A percentile compares a stretch with the other conserved stretches of the same genome.
Conservation (phyloP, 371 early-diverging fungal species). For the Capniomyces stellatus region DNA sequence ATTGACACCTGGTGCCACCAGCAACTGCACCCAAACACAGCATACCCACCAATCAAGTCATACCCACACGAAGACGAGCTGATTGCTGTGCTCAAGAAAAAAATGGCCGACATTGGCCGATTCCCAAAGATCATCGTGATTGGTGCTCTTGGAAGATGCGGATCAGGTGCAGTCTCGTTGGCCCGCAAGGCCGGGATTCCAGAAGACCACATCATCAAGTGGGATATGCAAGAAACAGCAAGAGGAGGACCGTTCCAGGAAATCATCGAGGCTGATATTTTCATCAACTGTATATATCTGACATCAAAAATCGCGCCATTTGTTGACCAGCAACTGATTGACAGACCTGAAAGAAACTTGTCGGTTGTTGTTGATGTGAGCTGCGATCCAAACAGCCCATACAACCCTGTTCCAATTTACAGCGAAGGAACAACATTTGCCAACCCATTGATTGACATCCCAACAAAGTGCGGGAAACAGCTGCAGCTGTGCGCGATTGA, state of each 20-base stretch:
- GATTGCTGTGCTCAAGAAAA: constrained; percentile 46
- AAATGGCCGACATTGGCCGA: constrained; percentile 39
- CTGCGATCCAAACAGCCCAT: constrained; percentile 91
- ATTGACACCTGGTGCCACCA: constrained; percentile 86
- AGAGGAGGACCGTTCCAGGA: constrained; percentile 85
- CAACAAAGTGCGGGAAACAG: constrained; percentile 26
- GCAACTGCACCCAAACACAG: constrained; percentile 12
- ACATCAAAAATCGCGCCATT: constrained; percentile 83
- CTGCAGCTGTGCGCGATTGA: constrained; percentile 89
- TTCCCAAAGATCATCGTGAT: constrained; percentile 82
- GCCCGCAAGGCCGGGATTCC: constrained; percentile 71
- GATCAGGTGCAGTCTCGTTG: constrained; percentile 73
- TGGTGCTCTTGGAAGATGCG: constrained; percentile 95
- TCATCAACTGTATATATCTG: constrained; percentile 96
- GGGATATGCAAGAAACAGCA: constrained; percentile 92
- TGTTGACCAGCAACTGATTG: constrained; percentile 58
- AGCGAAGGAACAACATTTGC: constrained; percentile 78
- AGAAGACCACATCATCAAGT: constrained; percentile 70
- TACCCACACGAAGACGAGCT: constrained; percentile 71
- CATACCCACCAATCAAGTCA: constrained; percentile 54
- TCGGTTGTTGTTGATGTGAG: constrained; percentile 83
- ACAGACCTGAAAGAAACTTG: constrained; percentile 40
- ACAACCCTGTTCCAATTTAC: constrained; percentile 94
- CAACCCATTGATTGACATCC: constrained; percentile 59
- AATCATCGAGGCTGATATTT: constrained; percentile 74